Conservation (phyloP, 352 stramenopile genomes). For the Hyaloperonospora brassicae region DNA sequence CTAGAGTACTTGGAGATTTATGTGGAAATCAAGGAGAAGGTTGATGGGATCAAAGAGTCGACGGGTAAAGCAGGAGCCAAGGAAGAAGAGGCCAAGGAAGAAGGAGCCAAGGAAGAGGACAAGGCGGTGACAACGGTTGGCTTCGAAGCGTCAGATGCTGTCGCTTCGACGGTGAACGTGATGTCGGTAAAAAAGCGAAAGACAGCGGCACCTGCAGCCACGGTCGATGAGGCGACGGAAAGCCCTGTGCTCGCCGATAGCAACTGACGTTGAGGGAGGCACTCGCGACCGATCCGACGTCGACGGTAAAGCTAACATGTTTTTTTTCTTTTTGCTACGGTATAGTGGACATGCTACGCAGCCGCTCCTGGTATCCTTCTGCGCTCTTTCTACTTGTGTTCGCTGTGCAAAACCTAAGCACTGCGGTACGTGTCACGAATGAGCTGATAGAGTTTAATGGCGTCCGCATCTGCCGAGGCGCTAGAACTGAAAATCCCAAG, state of each 20-base stretch:
- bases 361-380: constrained; percentile 5
- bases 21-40: constrained; percentile 80
- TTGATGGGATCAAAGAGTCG: constrained; percentile 67
- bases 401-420: constrained; percentile 11
- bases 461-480: constrained; percentile 50
- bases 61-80: constrained; percentile 17
- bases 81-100: too few species aligned
- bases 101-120: constrained; percentile 30
- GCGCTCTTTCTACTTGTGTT: constrained; percentile 6
- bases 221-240: not conserved
- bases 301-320: constrained; percentile 15
- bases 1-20: constrained; percentile 84
- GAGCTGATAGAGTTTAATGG: constrained; percentile 67
- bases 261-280: constrained; percentile 13
- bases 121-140: constrained; percentile 56
- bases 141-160: constrained; percentile 30
- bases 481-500: constrained; percentile 42
- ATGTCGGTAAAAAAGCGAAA: constrained; percentile 66
- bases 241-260: constrained; percentile 1
- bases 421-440: constrained; percentile 65
- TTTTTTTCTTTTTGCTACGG: not conserved
- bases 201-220: constrained; percentile 6
- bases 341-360: constrained; percentile 4
- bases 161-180: constrained; percentile 47
- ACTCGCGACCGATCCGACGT: too few species aligned